Percentiles rank a stretch among this genome's conserved stretches.
These are phyloP conservation scores for Arthrobotrys entomopaga DNA, from an alignment of 2,329 filamentous ascomycete species.

Conservation along the genomic window DNA sequence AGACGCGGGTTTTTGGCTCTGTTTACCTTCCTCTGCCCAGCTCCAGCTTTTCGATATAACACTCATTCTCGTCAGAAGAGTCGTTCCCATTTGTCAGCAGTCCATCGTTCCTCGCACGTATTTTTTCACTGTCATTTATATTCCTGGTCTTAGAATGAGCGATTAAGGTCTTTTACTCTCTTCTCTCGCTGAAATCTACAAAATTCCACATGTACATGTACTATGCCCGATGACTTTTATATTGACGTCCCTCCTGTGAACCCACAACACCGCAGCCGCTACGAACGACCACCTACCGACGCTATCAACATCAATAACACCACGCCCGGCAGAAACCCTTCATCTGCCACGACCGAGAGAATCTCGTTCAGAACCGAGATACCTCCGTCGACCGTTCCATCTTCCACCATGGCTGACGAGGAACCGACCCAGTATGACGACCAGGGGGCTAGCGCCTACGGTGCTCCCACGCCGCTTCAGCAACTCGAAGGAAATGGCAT, in stretches of 20 bases:
- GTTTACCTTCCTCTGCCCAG: conserved; percentile 37
- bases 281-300: conserved; percentile 20
- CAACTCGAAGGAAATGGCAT: conserved; percentile 74
- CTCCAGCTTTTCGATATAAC: not conserved
- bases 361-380: conserved; percentile 40
- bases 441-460: conserved; percentile 78
- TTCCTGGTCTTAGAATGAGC: not conserved
- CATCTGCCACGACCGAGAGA: conserved; percentile 45
- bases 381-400: conserved; percentile 43
- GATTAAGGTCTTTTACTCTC: conserved; percentile 7
- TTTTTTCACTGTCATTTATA: conserved; percentile 2
- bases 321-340: conserved; percentile 28
- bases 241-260: conserved; percentile 53
- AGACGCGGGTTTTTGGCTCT: conserved; percentile 24
- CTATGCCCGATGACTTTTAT: conserved; percentile 56
- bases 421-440: conserved; percentile 76
- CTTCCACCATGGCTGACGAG: conserved; percentile 61
- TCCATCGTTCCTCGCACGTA: conserved; percentile 11
- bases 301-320: conserved; percentile 1
- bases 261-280: conserved; percentile 32
- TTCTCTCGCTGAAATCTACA: not conserved
- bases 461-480: conserved; percentile 88
- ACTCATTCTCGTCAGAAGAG: not conserved
- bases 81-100: conserved; percentile 47
- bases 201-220: conserved; percentile 10